Evolutionary conservation across 1,284 basidiomycete genomes (phyloP), one percentile per base, ranked within the genome.

Genomic region (Coriolopsis trogii): DNA sequence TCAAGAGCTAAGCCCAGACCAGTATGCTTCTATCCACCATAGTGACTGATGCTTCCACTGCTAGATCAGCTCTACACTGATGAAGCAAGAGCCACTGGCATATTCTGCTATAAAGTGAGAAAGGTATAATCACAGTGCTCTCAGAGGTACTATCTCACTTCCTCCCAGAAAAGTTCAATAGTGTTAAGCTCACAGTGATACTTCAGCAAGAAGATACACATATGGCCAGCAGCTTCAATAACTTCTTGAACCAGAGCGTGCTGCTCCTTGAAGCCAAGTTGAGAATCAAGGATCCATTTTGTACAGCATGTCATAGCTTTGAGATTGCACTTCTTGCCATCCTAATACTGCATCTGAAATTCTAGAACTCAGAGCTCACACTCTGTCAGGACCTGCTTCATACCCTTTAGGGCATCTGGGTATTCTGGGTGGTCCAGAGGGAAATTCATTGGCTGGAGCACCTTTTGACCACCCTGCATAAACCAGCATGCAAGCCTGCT

Each of bases 401-500:
- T 69, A 6, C 72, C 73, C 37, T 75, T 75, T 31, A 65, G 65
- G 28, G 62, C 18, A 20, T 65, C 47, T 6, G 70, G 66, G 42
- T 60, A 64, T 20, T 62, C 20, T 0, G 59, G 58, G 53, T 73
- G 64, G 47, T 68, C 53, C 3, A 56, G 7, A 13, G 67, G 63
- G 49, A 69, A 73, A 5, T 65, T 52, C 70, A 76, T 74, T 13
- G 36, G 15, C 51, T 76, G 73, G 1, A 41, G 43, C 26, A 72
- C 42, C 34, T 51, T 58, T 10, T 46, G 7, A 1, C 67, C 65
- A 53, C 60, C 46, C n/a, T n/a, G n/a, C 3, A 63, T 47, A 44
- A 53, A 73, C 72, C 68, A 73, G 55, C 56, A 72, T 49, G 0
- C 33, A 41, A 2, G 70, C 63, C 44, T 76, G 73, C 44, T 72